Conservation (phyloP, 73 alveolate species). For the Paramecium sexaurelia region DNA sequence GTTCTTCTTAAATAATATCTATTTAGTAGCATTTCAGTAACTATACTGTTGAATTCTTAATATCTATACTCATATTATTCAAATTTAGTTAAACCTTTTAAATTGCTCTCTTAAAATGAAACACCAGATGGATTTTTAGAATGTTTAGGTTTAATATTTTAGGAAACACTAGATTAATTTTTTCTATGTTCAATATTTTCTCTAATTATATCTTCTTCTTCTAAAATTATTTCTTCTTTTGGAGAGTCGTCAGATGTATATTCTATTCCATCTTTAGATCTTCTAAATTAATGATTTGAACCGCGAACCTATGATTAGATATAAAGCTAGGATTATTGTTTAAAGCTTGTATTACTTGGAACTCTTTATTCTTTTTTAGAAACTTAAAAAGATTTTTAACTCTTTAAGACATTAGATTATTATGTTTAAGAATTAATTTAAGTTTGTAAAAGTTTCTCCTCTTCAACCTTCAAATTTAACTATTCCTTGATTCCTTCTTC, state of each 20-base stretch:
- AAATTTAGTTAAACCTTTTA: not conserved
- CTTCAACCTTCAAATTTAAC: not conserved
- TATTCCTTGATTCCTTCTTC: not conserved
- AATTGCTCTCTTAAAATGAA: not conserved
- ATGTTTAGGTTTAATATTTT: not conserved
- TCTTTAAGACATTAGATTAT: not conserved
- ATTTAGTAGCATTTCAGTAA: not conserved
- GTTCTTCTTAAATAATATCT: slow-evolving; percentile 10
- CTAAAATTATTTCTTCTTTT: not conserved
- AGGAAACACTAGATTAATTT: not conserved
- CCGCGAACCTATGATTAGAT: not conserved
- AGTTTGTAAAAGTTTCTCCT: not conserved
- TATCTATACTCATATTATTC: slow-evolving; percentile 2
- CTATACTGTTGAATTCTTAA: not conserved
- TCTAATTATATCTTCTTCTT: not conserved
- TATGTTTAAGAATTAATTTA: not conserved
- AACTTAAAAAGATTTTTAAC: not conserved
- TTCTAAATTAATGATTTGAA: not conserved
- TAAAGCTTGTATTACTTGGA: not conserved
- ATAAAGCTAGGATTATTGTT: not conserved
- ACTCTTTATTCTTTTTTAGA: not conserved
- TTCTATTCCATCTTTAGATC: not conserved
- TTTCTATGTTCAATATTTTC: not conserved
- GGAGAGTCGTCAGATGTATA: not conserved
- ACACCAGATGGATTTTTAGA: not conserved